A percentile compares a stretch with the other conserved stretches of the same genome.
These are phyloP conservation scores for Mercurialis annua DNA, from an alignment of 345 rosid species.

Conservation along the genomic window DNA sequence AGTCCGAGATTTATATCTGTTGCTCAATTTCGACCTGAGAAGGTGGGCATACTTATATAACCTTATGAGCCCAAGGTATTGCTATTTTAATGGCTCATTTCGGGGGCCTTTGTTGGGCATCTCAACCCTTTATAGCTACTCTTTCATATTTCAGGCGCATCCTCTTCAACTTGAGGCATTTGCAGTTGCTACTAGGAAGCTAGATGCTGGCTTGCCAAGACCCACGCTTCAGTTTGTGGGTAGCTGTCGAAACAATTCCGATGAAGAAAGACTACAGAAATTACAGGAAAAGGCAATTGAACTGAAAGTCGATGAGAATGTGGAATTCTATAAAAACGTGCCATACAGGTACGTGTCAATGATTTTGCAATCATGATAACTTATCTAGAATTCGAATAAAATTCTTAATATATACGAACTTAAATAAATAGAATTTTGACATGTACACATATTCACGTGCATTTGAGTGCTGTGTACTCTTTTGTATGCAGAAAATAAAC, in stretches of 20 bases:
- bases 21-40: conserved; percentile 99
- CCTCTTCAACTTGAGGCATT: conserved; percentile 91
- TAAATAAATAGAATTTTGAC: neutral
- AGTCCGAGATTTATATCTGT: conserved; percentile 70
- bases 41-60: conserved; percentile 59
- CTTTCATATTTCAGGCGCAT: conserved; percentile 68
- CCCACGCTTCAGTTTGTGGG: conserved; percentile 94
- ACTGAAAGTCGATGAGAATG: conserved; percentile 54
- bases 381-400: neutral
- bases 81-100: conserved; percentile 27
- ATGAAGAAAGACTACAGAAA: conserved; percentile 75
- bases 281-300: conserved; percentile 68
- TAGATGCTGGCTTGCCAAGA: conserved; percentile 46
- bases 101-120: conserved; percentile 19
- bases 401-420: neutral
- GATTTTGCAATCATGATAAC: conserved; percentile 4
- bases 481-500: no score
- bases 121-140: conserved; percentile 19
- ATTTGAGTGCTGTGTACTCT: no score
- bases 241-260: conserved; percentile 81
- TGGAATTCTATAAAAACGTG: conserved; percentile 70
- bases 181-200: conserved; percentile 48
- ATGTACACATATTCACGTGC: neutral
- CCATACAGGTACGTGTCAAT: conserved; percentile 57
- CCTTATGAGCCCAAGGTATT: conserved; percentile 34